phyloP scores from a whole-genome alignment of 225 moss, liverwort and hornwort genomes.

The Sphagnum contortum region DNA sequence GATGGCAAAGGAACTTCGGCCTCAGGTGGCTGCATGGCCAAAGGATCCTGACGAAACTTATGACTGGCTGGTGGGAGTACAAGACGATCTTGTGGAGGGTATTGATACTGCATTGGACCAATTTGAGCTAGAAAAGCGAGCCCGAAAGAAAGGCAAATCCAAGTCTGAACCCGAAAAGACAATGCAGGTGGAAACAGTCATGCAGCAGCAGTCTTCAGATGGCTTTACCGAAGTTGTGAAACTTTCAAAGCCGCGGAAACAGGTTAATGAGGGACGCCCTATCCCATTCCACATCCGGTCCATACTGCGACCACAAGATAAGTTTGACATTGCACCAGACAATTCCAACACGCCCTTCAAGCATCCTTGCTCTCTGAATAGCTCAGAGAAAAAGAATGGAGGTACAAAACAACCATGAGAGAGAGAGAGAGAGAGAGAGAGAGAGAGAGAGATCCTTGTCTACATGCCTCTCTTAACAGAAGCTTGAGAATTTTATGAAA shows the following conservation, averaged over 20 bases:
- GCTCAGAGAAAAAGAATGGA: conserved; percentile 9
- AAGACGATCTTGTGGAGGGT: conserved; percentile 81
- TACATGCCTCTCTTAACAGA: too few relatives aligned
- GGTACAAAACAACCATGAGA: conserved; percentile 8
- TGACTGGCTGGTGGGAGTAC: conserved; percentile 80
- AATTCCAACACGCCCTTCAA: conserved; percentile 81
- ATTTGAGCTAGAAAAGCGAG: conserved; percentile 40
- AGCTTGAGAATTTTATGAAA: not conserved
- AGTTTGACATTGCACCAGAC: conserved; percentile 73
- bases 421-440: not conserved
- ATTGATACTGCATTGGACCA: conserved; percentile 70
- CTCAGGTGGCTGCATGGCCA: conserved; percentile 31
- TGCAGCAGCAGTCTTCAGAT: not conserved
- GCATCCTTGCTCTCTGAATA: conserved; percentile 24
- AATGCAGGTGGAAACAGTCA: conserved; percentile 5
- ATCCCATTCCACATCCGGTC: conserved; percentile 76
- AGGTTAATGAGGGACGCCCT: conserved; percentile 41
- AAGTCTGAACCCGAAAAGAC: conserved; percentile 20
- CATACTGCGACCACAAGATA: conserved; percentile 88
- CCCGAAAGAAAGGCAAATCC: conserved; percentile 20
- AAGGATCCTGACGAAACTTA: conserved; percentile 68
- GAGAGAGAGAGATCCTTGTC: not conserved
- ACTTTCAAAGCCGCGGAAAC: conserved; percentile 16
- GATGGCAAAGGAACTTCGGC: conserved; percentile 29
- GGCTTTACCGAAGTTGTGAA: conserved; percentile 35